Percentiles rank a stretch among this genome's conserved stretches.
These are phyloP conservation scores for Lomentospora prolificans DNA, from an alignment of 2,329 filamentous ascomycete genomes.

Conservation along the genomic window DNA sequence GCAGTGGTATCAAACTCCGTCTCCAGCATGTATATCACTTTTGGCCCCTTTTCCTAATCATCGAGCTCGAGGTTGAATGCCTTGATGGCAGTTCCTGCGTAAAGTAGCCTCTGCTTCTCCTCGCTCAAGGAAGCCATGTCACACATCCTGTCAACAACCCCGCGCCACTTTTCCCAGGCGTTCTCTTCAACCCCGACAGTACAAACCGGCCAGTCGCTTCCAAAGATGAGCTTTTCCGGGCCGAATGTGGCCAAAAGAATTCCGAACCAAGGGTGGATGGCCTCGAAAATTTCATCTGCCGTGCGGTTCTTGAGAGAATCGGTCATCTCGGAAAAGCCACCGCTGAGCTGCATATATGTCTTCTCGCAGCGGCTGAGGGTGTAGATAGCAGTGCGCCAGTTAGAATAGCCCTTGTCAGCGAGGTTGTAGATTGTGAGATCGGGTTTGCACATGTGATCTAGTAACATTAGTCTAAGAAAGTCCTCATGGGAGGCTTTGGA, in stretches of 20 bases:
- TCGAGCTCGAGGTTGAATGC: slow-evolving; percentile 58
- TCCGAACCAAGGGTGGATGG: slow-evolving; percentile 60
- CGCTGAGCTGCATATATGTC: slow-evolving; percentile 89
- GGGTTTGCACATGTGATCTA: slow-evolving; percentile 87
- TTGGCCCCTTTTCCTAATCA: no score
- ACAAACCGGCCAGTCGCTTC: slow-evolving; percentile 89
- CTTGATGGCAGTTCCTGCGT: slow-evolving; percentile 59
- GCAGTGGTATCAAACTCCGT: no score
- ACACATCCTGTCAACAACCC: slow-evolving; percentile 59
- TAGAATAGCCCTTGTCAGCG: slow-evolving; percentile 48
- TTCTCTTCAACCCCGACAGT: slow-evolving; percentile 41
- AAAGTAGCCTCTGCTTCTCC: slow-evolving; percentile 57
- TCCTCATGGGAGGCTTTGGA: not conserved
- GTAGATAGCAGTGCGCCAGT: slow-evolving; percentile 61
- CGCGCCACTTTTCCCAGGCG: slow-evolving; percentile 69
- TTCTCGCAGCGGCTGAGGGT: slow-evolving; percentile 53
- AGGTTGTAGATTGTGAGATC: slow-evolving; percentile 57
- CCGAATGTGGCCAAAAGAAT: slow-evolving; percentile 66
- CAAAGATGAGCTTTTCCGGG: slow-evolving; percentile 70
- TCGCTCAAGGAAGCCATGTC: slow-evolving; percentile 50
- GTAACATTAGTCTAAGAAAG: not conserved
- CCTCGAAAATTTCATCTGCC: slow-evolving; percentile 49
- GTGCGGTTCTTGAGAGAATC: slow-evolving; percentile 37
- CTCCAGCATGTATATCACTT: no score
- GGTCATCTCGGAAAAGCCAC: slow-evolving; percentile 71